Base-by-base conservation (phyloP, 2,329 filamentous ascomycete genomes). In the Sordariomycetes sp. region DNA sequence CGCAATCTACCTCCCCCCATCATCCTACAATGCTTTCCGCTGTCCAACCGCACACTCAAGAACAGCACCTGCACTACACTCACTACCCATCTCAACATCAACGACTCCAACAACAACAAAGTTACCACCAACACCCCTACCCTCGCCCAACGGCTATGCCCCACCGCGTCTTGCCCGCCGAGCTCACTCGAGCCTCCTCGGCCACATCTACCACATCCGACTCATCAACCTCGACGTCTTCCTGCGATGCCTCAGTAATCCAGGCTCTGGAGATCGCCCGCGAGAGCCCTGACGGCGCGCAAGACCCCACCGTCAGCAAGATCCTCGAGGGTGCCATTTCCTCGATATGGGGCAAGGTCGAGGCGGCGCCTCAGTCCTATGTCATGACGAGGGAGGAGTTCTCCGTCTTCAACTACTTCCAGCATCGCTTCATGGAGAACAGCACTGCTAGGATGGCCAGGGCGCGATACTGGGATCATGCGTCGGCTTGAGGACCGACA, bases 361-460 rank as follows among this genome's bases (percentile, higher is more conserved):
- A 78, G 46, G 63, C 66, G 4, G 63, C 79, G 21, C 82, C 82
- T 2, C 59, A 72, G 33, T 64, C 66, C n/a, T 93, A 90, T 56
- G 58, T 92, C 42, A 77, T 93, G 64, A 76, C 66, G 21, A 66
- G 71, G 41, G 77, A 86, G 56, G 86, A 94, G 59, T 93, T 92
- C 49, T 76, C 83, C 35, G 70, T 93, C 39, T 87, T 93, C 73
- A 93, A 92, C 64, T 90, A 81, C 57, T 90, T 82, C 55, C 79
- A 83, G 41, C 59, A 71, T 41, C 72, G 80, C 8, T 86, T 82
- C 50, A 54, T 62, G 20, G 72, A 73, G 39, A 21, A 35, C 12
- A 6, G 4, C 55, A 70, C 42, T 50, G 60, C 42, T 46, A 61
- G n/a, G 66, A 56, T 53, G 24, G 72, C 72, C 14, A 59, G 61